phyloP scores from a whole-genome alignment of 2,329 filamentous ascomycete species.

The Aciculosporium take region DNA sequence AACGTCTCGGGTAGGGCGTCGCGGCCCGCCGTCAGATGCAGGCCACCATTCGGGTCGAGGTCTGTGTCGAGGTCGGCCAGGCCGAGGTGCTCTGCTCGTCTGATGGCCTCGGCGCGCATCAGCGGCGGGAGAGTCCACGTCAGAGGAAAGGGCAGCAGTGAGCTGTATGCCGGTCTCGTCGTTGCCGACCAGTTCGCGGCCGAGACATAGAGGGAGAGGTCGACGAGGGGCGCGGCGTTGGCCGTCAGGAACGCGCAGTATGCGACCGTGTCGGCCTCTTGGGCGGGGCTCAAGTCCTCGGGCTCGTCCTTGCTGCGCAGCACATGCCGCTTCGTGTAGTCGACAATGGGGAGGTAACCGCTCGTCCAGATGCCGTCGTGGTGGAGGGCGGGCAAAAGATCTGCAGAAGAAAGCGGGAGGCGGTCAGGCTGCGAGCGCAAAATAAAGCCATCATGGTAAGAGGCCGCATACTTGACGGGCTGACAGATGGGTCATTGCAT shows the following conservation, averaged over 20 bases:
- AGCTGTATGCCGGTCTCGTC: conserved; percentile 69
- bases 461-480: conserved; percentile 49
- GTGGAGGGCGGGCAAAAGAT: conserved; percentile 39
- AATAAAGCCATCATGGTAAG: background rate
- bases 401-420: conserved; percentile 21
- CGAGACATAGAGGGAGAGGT: conserved; percentile 80
- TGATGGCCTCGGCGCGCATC: conserved; percentile 55
- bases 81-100: conserved; percentile 54
- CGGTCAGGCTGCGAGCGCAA: background rate
- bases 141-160: conserved; percentile 69
- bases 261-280: conserved; percentile 34
- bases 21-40: conserved; percentile 23
- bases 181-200: conserved; percentile 69
- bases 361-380: conserved; percentile 38
- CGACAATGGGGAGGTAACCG: conserved; percentile 47
- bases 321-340: conserved; percentile 26
- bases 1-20: conserved; percentile 26
- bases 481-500: conserved; percentile 57
- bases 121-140: conserved; percentile 74
- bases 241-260: conserved; percentile 57
- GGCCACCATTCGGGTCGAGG: conserved; percentile 23
- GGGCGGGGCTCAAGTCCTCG: conserved; percentile 21
- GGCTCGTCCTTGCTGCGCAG: conserved; percentile 23
- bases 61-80: conserved; percentile 55
- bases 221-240: conserved; percentile 63